Conservation (phyloP, 2,329 filamentous ascomycete species). For the Sporothrix pallida region DNA sequence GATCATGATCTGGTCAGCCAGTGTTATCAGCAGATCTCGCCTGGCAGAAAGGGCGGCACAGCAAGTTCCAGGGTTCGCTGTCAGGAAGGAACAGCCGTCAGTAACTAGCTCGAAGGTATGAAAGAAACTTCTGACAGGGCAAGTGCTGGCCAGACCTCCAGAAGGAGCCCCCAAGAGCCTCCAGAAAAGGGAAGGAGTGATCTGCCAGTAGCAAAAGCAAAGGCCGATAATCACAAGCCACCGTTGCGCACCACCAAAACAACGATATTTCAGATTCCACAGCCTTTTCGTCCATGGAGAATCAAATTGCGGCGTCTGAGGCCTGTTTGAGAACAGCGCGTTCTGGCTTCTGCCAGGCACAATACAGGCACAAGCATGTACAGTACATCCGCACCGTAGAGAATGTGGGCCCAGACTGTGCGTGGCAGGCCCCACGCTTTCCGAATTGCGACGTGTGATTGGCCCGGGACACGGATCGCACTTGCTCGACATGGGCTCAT, state of each 20-base stretch:
- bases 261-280: not conserved
- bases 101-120: not conserved
- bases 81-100: slow-evolving; percentile 1
- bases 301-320: slow-evolving; percentile 4
- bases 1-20: slow-evolving; percentile 13
- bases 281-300: not conserved
- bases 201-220: slow-evolving; percentile 15
- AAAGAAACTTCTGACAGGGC: slow-evolving; percentile 20
- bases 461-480: slow-evolving; percentile 38
- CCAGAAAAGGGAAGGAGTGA: slow-evolving; percentile 11
- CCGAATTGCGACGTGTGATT: slow-evolving; percentile 30
- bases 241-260: not conserved
- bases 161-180: too few species aligned
- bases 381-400: slow-evolving; percentile 25
- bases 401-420: not conserved
- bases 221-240: slow-evolving; percentile 28
- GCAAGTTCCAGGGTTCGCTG: not conserved
- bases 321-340: not conserved
- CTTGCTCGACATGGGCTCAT: slow-evolving; percentile 39
- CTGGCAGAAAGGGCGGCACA: not conserved
- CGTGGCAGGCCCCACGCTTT: not conserved
- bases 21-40: not conserved
- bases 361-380: not conserved
- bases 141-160: not conserved
- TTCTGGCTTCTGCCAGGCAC: not conserved